Percentiles rank a stretch among this genome's conserved stretches.
Conservation (phyloP, 2,329 filamentous ascomycete genomes). For the Moelleriella libera region DNA sequence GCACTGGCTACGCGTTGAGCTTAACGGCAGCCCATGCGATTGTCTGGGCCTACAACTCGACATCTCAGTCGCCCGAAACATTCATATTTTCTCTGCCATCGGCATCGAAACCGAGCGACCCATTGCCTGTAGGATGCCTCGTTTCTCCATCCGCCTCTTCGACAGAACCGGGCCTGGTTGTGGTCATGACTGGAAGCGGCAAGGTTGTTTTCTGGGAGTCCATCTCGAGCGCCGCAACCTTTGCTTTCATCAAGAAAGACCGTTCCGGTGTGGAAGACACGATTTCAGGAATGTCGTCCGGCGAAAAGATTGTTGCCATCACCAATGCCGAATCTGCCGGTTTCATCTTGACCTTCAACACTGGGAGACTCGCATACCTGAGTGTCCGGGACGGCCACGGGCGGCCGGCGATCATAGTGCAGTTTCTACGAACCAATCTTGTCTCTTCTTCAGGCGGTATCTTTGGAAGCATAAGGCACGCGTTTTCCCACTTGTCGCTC, state of each 20-base stretch:
- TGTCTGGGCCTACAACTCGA: slow-evolving; percentile 77
- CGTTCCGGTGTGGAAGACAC: slow-evolving; percentile 64
- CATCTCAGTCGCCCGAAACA: slow-evolving; percentile 56
- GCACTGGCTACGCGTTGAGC: slow-evolving; percentile 60
- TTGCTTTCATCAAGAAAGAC: slow-evolving; percentile 72
- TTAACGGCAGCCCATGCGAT: slow-evolving; percentile 72
- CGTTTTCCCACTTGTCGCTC: slow-evolving; percentile 54
- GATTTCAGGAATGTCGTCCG: slow-evolving; percentile 60
- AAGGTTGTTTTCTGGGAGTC: slow-evolving; percentile 93
- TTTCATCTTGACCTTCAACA: slow-evolving; percentile 74
- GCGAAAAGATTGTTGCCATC: slow-evolving; percentile 65
- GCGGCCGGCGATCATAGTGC: slow-evolving; percentile 63
- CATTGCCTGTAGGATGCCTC: slow-evolving; percentile 69
- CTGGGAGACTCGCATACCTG: slow-evolving; percentile 74
- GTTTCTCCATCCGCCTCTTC: slow-evolving; percentile 65
- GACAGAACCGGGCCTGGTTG: slow-evolving; percentile 73
- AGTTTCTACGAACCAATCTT: slow-evolving; percentile 54
- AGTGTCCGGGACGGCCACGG: slow-evolving; percentile 78
- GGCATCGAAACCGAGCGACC: slow-evolving; percentile 51
- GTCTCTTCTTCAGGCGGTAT: slow-evolving; percentile 48
- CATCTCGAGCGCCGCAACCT: slow-evolving; percentile 73
- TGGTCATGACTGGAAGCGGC: slow-evolving; percentile 72
- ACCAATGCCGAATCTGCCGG: slow-evolving; percentile 75
- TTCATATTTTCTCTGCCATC: slow-evolving; percentile 71
- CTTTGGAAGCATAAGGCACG: slow-evolving; percentile 68